phyloP scores from a whole-genome alignment of 1,284 basidiomycete species.

The Laetiporus sulphureus region DNA sequence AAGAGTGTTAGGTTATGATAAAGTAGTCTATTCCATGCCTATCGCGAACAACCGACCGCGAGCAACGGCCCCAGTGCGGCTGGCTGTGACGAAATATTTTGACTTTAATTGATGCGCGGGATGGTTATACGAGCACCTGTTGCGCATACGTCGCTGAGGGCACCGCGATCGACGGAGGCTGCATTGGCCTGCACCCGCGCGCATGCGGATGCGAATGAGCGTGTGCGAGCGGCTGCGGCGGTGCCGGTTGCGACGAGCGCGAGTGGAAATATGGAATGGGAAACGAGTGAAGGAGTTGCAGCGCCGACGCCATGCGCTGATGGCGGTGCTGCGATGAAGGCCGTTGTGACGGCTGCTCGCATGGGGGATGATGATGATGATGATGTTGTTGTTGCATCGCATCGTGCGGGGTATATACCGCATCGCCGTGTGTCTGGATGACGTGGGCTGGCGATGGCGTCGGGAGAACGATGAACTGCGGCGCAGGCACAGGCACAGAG shows the following conservation, averaged over 20 bases:
- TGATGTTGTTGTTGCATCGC: constrained; percentile 8
- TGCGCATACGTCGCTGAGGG: constrained; percentile 2
- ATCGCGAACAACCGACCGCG: too few species aligned
- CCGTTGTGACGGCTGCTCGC: too few species aligned
- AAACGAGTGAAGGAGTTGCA: constrained; percentile 25
- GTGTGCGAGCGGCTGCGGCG: too few species aligned
- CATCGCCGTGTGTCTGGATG: constrained; percentile 1
- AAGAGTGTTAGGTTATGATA: too few species aligned
- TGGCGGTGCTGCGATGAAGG: constrained; percentile 6
- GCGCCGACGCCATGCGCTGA: constrained; percentile 14
- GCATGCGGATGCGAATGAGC: too few species aligned
- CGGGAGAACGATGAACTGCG: constrained; percentile 8
- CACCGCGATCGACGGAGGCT: not conserved
- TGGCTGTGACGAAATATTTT: too few species aligned
- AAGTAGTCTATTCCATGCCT: too few species aligned
- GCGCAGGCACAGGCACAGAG: constrained; percentile 5
- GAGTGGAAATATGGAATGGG: constrained; percentile 23
- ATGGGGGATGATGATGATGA: too few species aligned
- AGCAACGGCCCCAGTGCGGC: too few species aligned
- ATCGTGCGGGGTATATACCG: constrained; percentile 5
- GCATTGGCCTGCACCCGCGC: constrained; percentile 1
- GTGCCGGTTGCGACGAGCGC: constrained; percentile 14
- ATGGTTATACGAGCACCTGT: constrained; percentile 4
- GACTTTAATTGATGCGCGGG: too few species aligned
- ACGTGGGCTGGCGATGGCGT: constrained; percentile 9